Evolutionary conservation across 78 protist species (phyloP).

Genomic region (Isochrysis galbana): DNA sequence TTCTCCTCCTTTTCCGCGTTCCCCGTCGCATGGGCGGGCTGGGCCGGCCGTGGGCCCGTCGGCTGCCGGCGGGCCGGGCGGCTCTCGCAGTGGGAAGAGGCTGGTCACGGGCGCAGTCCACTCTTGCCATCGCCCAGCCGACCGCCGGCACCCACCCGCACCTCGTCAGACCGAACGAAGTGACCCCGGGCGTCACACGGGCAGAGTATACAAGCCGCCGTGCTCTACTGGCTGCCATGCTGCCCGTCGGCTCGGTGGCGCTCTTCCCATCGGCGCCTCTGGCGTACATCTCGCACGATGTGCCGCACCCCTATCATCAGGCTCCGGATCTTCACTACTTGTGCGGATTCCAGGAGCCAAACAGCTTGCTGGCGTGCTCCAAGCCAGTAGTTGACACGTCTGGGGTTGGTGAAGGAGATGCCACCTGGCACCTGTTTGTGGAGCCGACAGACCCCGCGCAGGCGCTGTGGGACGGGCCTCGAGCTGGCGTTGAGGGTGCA

Average conservation of each 20-base stretch:
- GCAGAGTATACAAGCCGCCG: neutral
- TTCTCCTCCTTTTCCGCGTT: no score
- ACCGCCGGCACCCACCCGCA: neutral
- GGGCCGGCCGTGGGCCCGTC: no score
- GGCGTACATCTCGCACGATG: constrained; percentile 25
- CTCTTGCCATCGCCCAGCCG: constrained; percentile 5
- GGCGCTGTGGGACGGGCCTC: neutral
- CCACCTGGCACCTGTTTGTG: neutral
- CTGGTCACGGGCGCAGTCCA: no score
- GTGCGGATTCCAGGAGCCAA: neutral
- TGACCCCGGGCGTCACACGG: neutral
- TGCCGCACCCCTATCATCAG: neutral
- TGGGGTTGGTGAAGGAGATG: neutral
- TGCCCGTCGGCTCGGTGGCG: neutral
- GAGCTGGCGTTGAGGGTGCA: constrained; percentile 12
- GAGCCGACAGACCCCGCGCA: neutral
- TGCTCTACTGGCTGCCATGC: neutral
- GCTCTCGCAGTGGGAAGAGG: no score
- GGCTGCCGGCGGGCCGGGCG: no score
- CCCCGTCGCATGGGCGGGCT: no score
- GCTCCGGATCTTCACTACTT: neutral
- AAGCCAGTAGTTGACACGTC: no score
- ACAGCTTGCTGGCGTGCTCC: neutral
- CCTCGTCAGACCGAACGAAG: neutral
- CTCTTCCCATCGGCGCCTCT: neutral